A percentile compares a stretch with the other conserved stretches of the same genome.
Conservation (phyloP, 2,329 filamentous ascomycete species). For the Diplodia intermedia region DNA sequence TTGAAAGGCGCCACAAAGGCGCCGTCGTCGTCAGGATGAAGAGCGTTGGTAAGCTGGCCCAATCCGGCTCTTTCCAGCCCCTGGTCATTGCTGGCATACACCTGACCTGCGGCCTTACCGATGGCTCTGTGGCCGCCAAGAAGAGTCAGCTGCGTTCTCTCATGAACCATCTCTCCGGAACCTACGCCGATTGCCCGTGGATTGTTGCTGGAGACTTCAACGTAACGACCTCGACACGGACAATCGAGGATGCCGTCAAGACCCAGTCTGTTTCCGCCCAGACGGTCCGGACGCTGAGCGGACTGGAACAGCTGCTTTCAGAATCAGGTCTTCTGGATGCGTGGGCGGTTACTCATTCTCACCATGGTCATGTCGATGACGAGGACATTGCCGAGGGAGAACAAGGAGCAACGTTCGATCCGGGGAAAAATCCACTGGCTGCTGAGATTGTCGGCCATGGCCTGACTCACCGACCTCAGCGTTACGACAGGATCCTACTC, state of each 20-base stretch:
- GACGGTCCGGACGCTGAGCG: slow-evolving; percentile 53
- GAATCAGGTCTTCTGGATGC: slow-evolving; percentile 60
- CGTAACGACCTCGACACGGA: slow-evolving; percentile 64
- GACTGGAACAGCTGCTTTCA: slow-evolving; percentile 57
- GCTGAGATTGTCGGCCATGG: slow-evolving; percentile 60
- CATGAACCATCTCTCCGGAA: slow-evolving; percentile 53
- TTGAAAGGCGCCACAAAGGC: slow-evolving; percentile 64
- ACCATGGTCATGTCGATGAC: slow-evolving; percentile 44
- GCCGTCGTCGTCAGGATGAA: slow-evolving; percentile 59
- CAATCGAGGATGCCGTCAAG: slow-evolving; percentile 61
- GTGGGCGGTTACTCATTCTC: slow-evolving; percentile 56
- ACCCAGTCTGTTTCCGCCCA: slow-evolving; percentile 61
- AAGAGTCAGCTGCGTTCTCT: slow-evolving; percentile 63
- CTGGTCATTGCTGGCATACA: slow-evolving; percentile 65
- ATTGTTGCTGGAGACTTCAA: slow-evolving; percentile 71
- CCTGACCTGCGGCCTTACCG: slow-evolving; percentile 66
- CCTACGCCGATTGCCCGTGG: slow-evolving; percentile 57
- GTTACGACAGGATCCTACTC: slow-evolving; percentile 70
- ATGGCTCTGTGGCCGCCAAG: slow-evolving; percentile 64
- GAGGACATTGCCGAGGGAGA: slow-evolving; percentile 59
- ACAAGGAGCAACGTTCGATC: slow-evolving; percentile 70
- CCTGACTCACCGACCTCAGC: slow-evolving; percentile 66
- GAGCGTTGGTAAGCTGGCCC: slow-evolving; percentile 42
- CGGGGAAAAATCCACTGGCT: slow-evolving; percentile 63
- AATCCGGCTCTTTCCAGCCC: slow-evolving; percentile 43